Evolutionary conservation across 805 yeast species (phyloP).

Genomic region (Ogataea trehalophila): DNA sequence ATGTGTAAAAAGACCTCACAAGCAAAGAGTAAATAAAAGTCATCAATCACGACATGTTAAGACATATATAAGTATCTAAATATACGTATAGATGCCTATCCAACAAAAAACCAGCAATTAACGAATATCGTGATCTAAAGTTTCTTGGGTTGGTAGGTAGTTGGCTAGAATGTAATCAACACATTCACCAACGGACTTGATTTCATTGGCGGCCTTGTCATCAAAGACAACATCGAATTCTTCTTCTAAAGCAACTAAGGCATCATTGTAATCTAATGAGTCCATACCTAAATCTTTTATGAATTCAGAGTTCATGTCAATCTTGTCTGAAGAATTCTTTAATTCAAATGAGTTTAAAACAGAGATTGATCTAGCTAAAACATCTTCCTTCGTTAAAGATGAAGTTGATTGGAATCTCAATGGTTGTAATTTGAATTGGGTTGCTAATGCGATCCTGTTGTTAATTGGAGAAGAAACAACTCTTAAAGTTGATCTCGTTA

Average conservation of each 20-base stretch:
- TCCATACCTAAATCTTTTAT: slow-evolving; percentile 80
- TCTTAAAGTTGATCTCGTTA: slow-evolving; percentile 17
- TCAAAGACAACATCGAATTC: slow-evolving; percentile 51
- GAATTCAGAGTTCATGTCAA: slow-evolving; percentile 41
- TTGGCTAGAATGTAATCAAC: slow-evolving; percentile 45
- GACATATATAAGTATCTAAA: neutral
- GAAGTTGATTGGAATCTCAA: slow-evolving; percentile 38
- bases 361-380: slow-evolving; percentile 73
- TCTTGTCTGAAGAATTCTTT: slow-evolving; percentile 23
- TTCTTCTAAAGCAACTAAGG: slow-evolving; percentile 94
- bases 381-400: slow-evolving; percentile 70
- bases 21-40: neutral
- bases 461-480: slow-evolving; percentile 3
- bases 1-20: neutral
- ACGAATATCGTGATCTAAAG: slow-evolving; percentile 34
- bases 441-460: neutral
- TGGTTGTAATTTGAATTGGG: slow-evolving; percentile 13
- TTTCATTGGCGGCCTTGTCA: slow-evolving; percentile 48
- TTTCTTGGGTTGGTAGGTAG: slow-evolving; percentile 31
- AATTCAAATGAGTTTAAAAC: slow-evolving; percentile 58
- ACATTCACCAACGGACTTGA: slow-evolving; percentile 57
- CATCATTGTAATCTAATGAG: slow-evolving; percentile 92
- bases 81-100: neutral
- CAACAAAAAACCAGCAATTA: slow-evolving; percentile 6
- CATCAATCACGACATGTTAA: neutral